Evolutionary conservation across 768 basidiomycete species (phyloP).

Genomic region (Strobilomyces echinocephalus): DNA sequence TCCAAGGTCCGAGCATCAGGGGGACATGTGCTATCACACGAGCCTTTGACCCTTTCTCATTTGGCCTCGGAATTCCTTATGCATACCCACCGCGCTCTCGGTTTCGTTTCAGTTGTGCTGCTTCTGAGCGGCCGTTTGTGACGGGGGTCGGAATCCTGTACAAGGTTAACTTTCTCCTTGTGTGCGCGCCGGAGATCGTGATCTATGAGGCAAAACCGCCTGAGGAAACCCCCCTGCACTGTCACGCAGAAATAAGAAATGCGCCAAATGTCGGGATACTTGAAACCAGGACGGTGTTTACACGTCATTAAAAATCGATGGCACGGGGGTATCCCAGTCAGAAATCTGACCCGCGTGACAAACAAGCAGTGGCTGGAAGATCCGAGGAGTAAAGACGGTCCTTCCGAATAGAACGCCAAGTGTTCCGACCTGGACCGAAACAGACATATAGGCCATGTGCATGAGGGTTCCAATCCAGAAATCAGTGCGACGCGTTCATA

Average conservation of each 20-base stretch:
- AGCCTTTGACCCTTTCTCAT: slow-evolving; percentile 9
- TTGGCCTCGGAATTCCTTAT: neutral
- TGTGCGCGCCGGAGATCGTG: neutral
- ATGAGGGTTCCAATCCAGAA: slow-evolving; percentile 39
- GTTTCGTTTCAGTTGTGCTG: neutral
- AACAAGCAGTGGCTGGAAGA: slow-evolving; percentile 6
- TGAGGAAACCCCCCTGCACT: neutral
- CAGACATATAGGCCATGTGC: slow-evolving; percentile 22
- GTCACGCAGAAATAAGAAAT: neutral
- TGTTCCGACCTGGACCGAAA: slow-evolving; percentile 26
- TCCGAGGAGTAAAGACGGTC: neutral
- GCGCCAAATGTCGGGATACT: slow-evolving; percentile 1
- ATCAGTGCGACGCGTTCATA: neutral
- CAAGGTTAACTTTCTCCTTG: neutral
- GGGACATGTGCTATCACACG: slow-evolving; percentile 13
- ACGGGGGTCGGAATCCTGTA: neutral
- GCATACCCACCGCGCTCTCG: neutral
- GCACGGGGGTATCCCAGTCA: neutral
- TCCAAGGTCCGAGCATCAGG: neutral
- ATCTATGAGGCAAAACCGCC: neutral
- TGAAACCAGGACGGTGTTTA: slow-evolving; percentile 23
- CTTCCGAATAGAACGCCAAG: neutral
- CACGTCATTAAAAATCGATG: neutral
- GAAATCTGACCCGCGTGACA: neutral
- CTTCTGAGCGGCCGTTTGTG: neutral